phyloP scores from a whole-genome alignment of 371 early-diverging fungal species.

The Funneliformis caledonium region DNA sequence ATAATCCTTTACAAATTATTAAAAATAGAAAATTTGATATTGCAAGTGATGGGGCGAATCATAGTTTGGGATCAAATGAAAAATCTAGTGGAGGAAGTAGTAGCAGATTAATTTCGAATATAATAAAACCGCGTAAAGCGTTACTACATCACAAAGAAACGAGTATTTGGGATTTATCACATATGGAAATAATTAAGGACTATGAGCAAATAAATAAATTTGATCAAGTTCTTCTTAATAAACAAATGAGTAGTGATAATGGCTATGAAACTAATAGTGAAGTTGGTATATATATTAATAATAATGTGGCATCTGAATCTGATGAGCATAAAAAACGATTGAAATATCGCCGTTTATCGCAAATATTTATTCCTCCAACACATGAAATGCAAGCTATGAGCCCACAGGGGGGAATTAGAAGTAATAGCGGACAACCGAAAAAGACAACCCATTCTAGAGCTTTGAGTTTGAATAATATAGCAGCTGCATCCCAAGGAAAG shows the following conservation, averaged over 20 bases:
- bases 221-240: not conserved
- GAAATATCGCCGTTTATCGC: not conserved
- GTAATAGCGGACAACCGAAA: not conserved
- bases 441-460: not conserved
- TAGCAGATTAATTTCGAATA: not conserved
- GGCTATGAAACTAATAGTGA: not conserved
- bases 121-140: not conserved
- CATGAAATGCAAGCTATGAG: not conserved
- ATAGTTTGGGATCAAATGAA: not conserved
- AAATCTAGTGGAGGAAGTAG: not conserved
- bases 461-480: not conserved
- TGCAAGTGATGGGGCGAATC: not conserved
- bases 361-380: slow-evolving; percentile 15
- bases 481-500: not conserved
- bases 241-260: not conserved
- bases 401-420: not conserved
- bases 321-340: not conserved
- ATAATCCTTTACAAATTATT: slow-evolving; percentile 23
- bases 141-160: not conserved
- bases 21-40: not conserved
- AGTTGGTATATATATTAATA: not conserved
- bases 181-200: slow-evolving; percentile 18
- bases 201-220: slow-evolving; percentile 23
- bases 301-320: not conserved
- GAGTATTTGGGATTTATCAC: slow-evolving; percentile 23